phyloP scores from a whole-genome alignment of 495 filamentous ascomycete species.

The Aspergillus leporis region DNA sequence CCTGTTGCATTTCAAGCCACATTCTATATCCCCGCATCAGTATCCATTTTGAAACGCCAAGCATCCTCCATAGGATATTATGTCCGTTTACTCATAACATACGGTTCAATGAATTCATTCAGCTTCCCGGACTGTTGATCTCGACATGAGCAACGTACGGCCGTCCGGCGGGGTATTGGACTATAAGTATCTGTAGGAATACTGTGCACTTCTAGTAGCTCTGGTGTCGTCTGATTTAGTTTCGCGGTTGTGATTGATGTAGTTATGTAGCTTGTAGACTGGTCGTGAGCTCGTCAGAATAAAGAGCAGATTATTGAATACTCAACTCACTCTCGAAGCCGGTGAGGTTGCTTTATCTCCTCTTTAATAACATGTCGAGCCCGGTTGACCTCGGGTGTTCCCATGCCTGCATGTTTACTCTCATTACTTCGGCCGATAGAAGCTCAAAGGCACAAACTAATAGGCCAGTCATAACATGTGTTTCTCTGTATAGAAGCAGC shows the following conservation, averaged over 20 bases:
- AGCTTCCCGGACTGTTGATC: slow-evolving; percentile 89
- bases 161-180: slow-evolving; percentile 59
- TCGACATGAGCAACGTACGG: slow-evolving; percentile 83
- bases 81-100: slow-evolving; percentile 4
- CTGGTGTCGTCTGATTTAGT: not conserved
- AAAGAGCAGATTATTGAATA: no score
- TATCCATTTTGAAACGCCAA: not conserved
- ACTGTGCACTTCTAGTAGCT: not conserved
- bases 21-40: slow-evolving; percentile 51
- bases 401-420: no score
- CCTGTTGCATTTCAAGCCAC: slow-evolving; percentile 76
- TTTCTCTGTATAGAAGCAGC: not conserved
- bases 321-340: no score
- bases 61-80: slow-evolving; percentile 14
- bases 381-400: no score
- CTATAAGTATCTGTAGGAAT: slow-evolving; percentile 69
- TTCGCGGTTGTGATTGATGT: not conserved
- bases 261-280: no score
- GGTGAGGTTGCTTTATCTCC: no score
- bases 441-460: not conserved
- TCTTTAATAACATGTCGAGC: no score
- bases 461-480: not conserved
- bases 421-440: no score
- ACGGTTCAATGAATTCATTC: slow-evolving; percentile 83
- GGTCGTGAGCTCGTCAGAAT: no score